Base-by-base conservation (phyloP, 441 rosid species). In the Melastoma candidum region DNA sequence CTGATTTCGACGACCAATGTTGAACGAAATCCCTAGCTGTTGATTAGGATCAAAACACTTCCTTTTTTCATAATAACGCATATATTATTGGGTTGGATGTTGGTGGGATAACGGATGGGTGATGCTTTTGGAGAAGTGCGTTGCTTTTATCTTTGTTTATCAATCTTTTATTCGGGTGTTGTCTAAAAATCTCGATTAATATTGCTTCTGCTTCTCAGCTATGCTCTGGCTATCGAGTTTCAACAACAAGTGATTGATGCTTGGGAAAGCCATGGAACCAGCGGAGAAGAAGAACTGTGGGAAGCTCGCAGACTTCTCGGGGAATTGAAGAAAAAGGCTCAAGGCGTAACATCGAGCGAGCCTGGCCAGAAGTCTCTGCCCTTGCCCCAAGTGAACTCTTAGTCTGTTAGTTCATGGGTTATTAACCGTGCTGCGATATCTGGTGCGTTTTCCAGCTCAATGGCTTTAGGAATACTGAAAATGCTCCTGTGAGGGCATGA, bases 241-340 rank as follows among this genome's bases (percentile, higher is more conserved):
- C 98, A 92, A 73, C 87, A 74, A 72, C 75, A 59, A 61, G 98
- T 63, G 24, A 63, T 92, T 17, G 80, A 79, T 65, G 92, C 87
- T 62, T 92, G 94, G 98, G 87, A 85, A 41, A 75, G 85, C 70
- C 98, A 85, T 60, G 94, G 98, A 62, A 70, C 74, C 11, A 76
- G 77, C 51, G 88, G 78, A 26, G 62, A 70, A 69, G 89, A 77
- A 13, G 94, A 85, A 64, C 81, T 92, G 57, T 67, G 39, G 58
- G 96, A 83, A 61, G 94, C 94, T 2, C 64, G 36, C 13, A 71
- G 57, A 56, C 58, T 77, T 51, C 78, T 85, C 11, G 79, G 80
- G 70, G 79, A 87, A 51, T 59, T 87, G 63, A 74, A 84, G 71
- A 67, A 67, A 56, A 83, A 80, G 67, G 88, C 88, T 51, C 73